Conservation (phyloP, 2,329 filamentous ascomycete genomes). For the Helotiales sp. region DNA sequence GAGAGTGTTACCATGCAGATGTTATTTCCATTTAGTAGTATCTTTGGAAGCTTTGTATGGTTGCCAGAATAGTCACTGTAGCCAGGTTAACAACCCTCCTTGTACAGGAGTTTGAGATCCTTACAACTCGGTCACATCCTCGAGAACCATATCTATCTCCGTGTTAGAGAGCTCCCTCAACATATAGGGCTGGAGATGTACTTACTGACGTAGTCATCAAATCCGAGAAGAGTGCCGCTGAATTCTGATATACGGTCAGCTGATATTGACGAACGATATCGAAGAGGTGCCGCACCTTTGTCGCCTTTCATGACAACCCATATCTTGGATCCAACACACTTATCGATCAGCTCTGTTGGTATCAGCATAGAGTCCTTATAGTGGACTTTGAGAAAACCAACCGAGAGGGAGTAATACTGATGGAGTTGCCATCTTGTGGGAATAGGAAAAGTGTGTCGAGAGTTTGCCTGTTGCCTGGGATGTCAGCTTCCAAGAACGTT, state of each 20-base stretch:
- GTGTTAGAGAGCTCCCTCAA: constrained; percentile 16
- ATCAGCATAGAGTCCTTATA: constrained; percentile 23
- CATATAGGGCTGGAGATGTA: constrained; percentile 46
- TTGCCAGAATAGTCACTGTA: constrained; percentile 87
- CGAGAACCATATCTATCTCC: constrained; percentile 87
- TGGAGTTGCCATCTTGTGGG: constrained; percentile 32
- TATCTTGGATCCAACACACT: constrained; percentile 95
- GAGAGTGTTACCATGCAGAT: constrained; percentile 82
- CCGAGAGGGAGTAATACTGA: constrained; percentile 34
- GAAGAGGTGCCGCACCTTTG: constrained; percentile 67
- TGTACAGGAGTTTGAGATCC: constrained; percentile 31
- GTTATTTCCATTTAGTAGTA: constrained; percentile 95
- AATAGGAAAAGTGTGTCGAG: not conserved
- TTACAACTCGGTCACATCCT: constrained; percentile 96
- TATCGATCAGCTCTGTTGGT: constrained; percentile 87
- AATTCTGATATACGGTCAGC: constrained; percentile 65
- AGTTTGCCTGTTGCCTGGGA: not conserved
- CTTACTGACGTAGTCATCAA: constrained; percentile 99
- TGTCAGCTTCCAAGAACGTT: not conserved
- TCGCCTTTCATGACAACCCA: constrained; percentile 99
- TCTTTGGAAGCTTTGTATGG: constrained; percentile 88
- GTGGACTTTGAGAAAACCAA: constrained; percentile 10
- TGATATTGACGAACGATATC: not conserved
- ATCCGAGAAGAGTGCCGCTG: constrained; percentile 88
- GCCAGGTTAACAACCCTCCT: constrained; percentile 39